phyloP scores from a whole-genome alignment of 1,284 basidiomycete genomes.

The Ceratobasidium sp. region DNA sequence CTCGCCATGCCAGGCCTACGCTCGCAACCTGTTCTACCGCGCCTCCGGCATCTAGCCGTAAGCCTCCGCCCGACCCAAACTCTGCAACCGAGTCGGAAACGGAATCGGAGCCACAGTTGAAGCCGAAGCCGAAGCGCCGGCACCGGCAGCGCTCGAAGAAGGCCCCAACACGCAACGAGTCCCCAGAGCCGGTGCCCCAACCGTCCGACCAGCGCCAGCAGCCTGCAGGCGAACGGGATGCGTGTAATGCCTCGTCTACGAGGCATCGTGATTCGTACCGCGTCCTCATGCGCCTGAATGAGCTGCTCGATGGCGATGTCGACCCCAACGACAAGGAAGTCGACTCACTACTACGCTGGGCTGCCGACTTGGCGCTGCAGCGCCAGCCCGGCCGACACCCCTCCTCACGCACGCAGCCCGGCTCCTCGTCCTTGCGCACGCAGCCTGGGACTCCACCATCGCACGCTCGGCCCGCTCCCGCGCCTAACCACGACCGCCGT shows the following conservation, averaged over 20 bases:
- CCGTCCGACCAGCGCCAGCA: not conserved
- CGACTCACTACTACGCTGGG: not conserved
- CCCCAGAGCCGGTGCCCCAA: not conserved
- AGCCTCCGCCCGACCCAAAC: not conserved
- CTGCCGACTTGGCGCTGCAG: not conserved
- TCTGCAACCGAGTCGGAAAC: conserved; percentile 6
- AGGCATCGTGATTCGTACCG: not conserved
- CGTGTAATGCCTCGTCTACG: not conserved
- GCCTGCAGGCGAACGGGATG: not conserved
- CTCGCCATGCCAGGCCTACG: not conserved
- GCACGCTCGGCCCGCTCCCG: not conserved
- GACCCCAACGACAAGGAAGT: not conserved
- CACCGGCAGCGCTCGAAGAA: not conserved
- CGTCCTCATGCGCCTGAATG: not conserved
- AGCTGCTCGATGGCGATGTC: not conserved
- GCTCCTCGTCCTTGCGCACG: not conserved
- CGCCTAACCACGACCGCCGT: not conserved
- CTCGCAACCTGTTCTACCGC: not conserved
- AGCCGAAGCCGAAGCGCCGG: not conserved
- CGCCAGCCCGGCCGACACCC: not conserved
- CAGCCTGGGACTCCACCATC: not conserved
- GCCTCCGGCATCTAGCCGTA: not conserved
- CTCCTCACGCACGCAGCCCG: not conserved
- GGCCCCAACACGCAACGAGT: not conserved
- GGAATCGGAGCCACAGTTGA: conserved; percentile 1